Percentiles rank a stretch among this genome's conserved stretches.
These are phyloP conservation scores for Pyrus hybrid DNA, from an alignment of 331 rosid species.

Conservation along the genomic window DNA sequence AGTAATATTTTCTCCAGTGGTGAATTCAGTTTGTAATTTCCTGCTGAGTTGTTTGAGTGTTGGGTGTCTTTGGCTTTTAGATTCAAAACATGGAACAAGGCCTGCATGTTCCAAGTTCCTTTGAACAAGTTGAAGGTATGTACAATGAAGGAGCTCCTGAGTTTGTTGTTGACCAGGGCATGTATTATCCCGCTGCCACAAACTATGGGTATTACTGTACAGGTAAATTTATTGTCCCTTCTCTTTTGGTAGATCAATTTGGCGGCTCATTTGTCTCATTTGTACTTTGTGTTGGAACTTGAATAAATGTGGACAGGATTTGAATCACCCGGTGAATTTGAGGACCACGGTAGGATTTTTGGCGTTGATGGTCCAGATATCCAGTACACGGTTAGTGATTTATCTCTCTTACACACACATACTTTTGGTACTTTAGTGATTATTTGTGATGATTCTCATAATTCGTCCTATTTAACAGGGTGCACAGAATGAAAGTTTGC, in stretches of 20 bases:
- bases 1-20: background rate
- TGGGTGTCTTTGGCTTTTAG: slow-evolving; percentile 25
- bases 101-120: slow-evolving; percentile 39
- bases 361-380: slow-evolving; percentile 78
- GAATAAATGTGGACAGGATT: slow-evolving; percentile 42
- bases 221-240: slow-evolving; percentile 31
- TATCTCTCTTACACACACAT: background rate
- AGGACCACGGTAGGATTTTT: slow-evolving; percentile 84
- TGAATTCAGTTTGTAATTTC: background rate
- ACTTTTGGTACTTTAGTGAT: background rate
- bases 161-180: slow-evolving; percentile 74
- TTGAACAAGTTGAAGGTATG: slow-evolving; percentile 56
- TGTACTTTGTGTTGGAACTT: background rate
- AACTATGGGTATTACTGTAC: slow-evolving; percentile 86
- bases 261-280: slow-evolving; percentile 7
- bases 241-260: background rate
- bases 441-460: background rate
- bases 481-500: slow-evolving; percentile 68
- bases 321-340: slow-evolving; percentile 89
- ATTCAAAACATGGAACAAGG: slow-evolving; percentile 46
- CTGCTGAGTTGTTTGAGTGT: background rate
- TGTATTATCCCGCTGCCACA: slow-evolving; percentile 78
- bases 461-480: slow-evolving; percentile 44
- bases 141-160: slow-evolving; percentile 82
- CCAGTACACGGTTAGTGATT: slow-evolving; percentile 60